A percentile compares a stretch with the other conserved stretches of the same genome.
phyloP scores from a whole-genome alignment of 495 filamentous ascomycete species.

The Ramalina peruviana region DNA sequence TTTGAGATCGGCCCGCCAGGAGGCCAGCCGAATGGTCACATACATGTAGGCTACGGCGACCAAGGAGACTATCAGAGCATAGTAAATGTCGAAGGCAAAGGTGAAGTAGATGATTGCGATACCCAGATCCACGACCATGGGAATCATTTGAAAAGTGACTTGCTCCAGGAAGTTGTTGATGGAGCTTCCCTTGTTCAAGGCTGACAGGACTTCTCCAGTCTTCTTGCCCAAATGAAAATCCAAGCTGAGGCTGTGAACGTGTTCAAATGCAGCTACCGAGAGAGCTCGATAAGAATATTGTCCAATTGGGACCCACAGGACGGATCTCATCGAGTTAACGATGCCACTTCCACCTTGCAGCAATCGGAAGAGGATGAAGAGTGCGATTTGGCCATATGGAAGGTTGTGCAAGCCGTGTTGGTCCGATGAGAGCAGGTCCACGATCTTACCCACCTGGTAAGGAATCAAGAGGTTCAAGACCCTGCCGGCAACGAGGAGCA shows the following conservation, averaged over 20 bases:
- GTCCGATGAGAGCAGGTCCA: conserved; percentile 45
- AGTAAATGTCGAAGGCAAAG: conserved; percentile 68
- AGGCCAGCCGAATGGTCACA: conserved; percentile 87
- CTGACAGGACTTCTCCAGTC: conserved; percentile 89
- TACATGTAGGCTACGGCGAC: conserved; percentile 96
- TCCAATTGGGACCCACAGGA: conserved; percentile 87
- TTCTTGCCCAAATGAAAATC: conserved; percentile 96
- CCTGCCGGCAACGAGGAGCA: conserved; percentile 62
- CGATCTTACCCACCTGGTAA: conserved; percentile 59
- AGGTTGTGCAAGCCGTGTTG: conserved; percentile 31
- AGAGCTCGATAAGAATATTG: conserved; percentile 94
- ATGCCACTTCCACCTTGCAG: conserved; percentile 81
- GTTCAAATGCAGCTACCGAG: conserved; percentile 89
- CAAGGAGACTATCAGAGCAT: conserved; percentile 78
- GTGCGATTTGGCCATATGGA: conserved; percentile 56
- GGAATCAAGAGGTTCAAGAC: conserved; percentile 72
- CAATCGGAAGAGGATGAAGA: conserved; percentile 71
- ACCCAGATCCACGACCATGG: conserved; percentile 82
- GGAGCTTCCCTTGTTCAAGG: conserved; percentile 84
- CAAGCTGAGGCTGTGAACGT: conserved; percentile 85
- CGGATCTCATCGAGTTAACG: conserved; percentile 64
- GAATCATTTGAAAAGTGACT: conserved; percentile 86
- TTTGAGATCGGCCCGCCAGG: conserved; percentile 79
- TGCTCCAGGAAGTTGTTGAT: conserved; percentile 96
- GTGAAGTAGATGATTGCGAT: conserved; percentile 83